Conservation (phyloP, 164 flowering plant species). For the Cinnamomum chago region DNA sequence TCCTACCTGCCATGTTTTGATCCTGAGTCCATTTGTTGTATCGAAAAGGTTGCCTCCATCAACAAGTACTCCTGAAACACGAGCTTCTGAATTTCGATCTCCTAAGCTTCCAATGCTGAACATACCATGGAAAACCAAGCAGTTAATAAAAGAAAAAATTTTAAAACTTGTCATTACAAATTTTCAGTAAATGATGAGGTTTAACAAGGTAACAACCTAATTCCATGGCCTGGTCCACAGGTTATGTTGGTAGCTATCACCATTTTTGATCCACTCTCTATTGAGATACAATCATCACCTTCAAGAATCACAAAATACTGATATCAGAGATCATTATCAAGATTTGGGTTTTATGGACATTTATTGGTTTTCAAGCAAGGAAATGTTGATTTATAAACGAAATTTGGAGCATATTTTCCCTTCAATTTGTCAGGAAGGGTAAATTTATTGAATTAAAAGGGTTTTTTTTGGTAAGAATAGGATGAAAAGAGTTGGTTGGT, state of each 20-base stretch:
- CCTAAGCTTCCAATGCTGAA: conserved; percentile 70
- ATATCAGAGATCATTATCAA: neutral
- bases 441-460: no score
- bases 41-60: conserved; percentile 40
- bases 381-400: no score
- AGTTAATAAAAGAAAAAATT: neutral
- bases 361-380: neutral
- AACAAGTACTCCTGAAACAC: conserved; percentile 41
- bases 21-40: conserved; percentile 59
- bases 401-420: neutral
- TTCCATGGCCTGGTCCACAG: conserved; percentile 81
- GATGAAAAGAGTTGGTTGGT: no score
- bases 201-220: conserved; percentile 32
- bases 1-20: conserved; percentile 51
- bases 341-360: no score
- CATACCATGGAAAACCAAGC: neutral
- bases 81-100: conserved; percentile 30
- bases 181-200: neutral
- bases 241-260: conserved; percentile 34
- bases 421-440: neutral
- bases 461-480: no score
- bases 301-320: neutral
- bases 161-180: neutral
- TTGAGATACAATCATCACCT: conserved; percentile 73
- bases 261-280: conserved; percentile 37